phyloP scores from a whole-genome alignment of 768 basidiomycete species.

The Mycena epipterygia region DNA sequence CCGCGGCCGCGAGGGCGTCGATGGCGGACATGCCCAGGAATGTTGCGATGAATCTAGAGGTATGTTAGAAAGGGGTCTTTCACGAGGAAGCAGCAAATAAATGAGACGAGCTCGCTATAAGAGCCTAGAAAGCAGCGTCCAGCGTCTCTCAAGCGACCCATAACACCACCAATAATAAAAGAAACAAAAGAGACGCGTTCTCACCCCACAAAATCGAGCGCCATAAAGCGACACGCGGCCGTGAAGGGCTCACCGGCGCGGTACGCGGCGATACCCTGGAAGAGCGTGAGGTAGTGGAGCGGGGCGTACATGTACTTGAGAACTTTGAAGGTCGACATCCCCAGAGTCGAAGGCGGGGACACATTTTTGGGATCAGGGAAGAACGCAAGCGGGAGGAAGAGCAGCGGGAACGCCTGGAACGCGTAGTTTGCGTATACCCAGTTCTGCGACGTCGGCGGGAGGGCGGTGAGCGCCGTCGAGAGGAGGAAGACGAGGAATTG shows the following conservation, averaged over 20 bases:
- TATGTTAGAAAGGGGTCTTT: too few species aligned
- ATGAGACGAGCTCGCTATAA: too few species aligned
- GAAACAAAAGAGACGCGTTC: too few species aligned
- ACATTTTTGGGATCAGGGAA: background rate
- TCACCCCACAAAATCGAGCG: conserved; percentile 21
- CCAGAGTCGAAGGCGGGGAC: background rate
- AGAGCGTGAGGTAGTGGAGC: conserved; percentile 22
- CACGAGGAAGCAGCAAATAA: too few species aligned
- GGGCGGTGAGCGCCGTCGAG: background rate
- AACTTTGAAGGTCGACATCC: conserved; percentile 1
- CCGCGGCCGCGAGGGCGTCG: conserved; percentile 2
- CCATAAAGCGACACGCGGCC: conserved; percentile 15
- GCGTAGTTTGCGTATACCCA: conserved; percentile 25
- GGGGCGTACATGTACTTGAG: conserved; percentile 26
- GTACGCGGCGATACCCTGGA: conserved; percentile 3
- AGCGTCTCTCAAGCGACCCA: too few species aligned
- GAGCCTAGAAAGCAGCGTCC: too few species aligned
- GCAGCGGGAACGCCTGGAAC: conserved; percentile 25
- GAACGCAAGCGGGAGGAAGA: conserved; percentile 30
- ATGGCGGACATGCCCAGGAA: conserved; percentile 20
- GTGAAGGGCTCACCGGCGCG: background rate
- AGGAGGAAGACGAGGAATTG: conserved; percentile 17
- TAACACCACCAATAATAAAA: too few species aligned
- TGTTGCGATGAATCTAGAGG: background rate
- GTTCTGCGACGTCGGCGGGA: background rate